phyloP scores from a whole-genome alignment of 202 grass and related monocot genomes.

The Dendrocalamus latiflorus region DNA sequence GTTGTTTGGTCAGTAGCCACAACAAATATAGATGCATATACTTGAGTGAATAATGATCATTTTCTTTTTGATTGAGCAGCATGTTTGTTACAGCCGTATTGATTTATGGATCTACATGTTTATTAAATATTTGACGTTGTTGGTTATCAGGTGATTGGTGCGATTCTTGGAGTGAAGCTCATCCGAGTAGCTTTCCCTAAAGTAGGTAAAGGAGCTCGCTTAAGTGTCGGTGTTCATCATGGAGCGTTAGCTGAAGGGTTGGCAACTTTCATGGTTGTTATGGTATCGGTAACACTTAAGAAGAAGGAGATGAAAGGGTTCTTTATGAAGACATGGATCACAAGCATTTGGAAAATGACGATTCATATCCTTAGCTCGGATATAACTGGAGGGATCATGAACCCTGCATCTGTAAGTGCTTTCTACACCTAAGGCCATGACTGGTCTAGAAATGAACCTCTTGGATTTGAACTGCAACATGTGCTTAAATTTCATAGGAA shows the following conservation, averaged over 20 bases:
- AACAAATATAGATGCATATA: too few species aligned
- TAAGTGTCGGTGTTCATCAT: slow-evolving; percentile 62
- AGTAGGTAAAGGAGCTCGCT: slow-evolving; percentile 68
- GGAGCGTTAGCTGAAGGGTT: slow-evolving; percentile 80
- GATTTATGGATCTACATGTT: not conserved
- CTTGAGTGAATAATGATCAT: not conserved
- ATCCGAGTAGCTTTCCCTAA: slow-evolving; percentile 59
- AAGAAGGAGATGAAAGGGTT: slow-evolving; percentile 76
- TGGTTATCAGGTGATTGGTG: slow-evolving; percentile 63
- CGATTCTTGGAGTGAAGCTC: slow-evolving; percentile 59
- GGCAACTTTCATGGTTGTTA: slow-evolving; percentile 77
- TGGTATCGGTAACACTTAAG: slow-evolving; percentile 72
- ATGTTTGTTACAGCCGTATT: not conserved
- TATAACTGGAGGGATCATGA: slow-evolving; percentile 95
- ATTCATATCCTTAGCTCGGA: slow-evolving; percentile 93
- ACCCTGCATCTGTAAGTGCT: slow-evolving; percentile 88
- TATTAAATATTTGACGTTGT: not conserved
- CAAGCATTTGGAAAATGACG: slow-evolving; percentile 74
- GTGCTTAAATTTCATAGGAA: not conserved
- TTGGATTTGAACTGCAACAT: slow-evolving; percentile 9
- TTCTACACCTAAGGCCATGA: slow-evolving; percentile 11
- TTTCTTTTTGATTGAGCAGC: not conserved
- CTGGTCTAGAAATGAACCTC: slow-evolving; percentile 12
- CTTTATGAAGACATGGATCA: slow-evolving; percentile 97
- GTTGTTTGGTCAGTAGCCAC: too few species aligned